These are phyloP conservation scores for Vishniacozyma victoriae DNA, from an alignment of 768 basidiomycete species.

Conservation along the genomic window DNA sequence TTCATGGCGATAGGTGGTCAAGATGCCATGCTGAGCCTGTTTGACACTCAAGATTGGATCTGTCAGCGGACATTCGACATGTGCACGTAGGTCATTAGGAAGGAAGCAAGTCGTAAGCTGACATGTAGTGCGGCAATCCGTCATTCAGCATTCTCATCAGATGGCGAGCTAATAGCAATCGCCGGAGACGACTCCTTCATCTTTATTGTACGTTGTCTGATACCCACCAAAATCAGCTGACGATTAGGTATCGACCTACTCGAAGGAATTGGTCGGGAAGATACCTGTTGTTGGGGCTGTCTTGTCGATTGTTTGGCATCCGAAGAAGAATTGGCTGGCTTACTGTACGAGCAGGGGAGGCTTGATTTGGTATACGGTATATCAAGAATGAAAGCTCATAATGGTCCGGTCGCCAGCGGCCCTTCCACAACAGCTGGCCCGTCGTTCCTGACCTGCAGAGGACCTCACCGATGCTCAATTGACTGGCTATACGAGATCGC, in stretches of 20 bases:
- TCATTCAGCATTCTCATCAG: conserved; percentile 33
- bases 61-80: conserved; percentile 34
- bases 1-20: conserved; percentile 39
- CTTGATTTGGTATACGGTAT: conserved; percentile 25
- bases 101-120: background rate
- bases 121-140: conserved; percentile 25
- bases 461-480: too few relatives aligned
- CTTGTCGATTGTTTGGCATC: conserved; percentile 34
- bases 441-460: too few relatives aligned
- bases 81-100: conserved; percentile 24
- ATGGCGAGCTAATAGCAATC: conserved; percentile 38
- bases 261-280: conserved; percentile 21
- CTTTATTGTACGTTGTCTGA: conserved; percentile 16
- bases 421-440: too few relatives aligned
- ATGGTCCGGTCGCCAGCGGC: too few relatives aligned
- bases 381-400: too few relatives aligned
- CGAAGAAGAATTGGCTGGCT: conserved; percentile 25
- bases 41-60: conserved; percentile 35
- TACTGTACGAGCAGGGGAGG: conserved; percentile 25
- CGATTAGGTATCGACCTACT: conserved; percentile 29
- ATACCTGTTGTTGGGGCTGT: conserved; percentile 22
- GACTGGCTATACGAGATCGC: too few relatives aligned
- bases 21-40: conserved; percentile 35
- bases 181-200: conserved; percentile 34
- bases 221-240: background rate